Evolutionary conservation across 2,329 filamentous ascomycete genomes (phyloP).

Genomic region (Colletotrichum tamarilloi): DNA sequence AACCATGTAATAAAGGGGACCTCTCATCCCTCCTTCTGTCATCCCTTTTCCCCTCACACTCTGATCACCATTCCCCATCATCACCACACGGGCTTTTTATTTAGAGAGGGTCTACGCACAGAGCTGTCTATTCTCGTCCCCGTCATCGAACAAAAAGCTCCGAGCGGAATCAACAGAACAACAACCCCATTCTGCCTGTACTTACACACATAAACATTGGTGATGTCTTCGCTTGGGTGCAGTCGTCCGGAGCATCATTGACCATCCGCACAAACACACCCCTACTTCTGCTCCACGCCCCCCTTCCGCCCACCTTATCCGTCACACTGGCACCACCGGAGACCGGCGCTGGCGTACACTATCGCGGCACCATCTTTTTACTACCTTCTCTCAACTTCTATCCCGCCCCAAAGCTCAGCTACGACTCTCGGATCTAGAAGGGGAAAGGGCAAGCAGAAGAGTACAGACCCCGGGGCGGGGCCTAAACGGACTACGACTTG

Average conservation of each 20-base stretch:
- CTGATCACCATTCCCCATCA: not conserved
- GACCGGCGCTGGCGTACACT: constrained; percentile 22
- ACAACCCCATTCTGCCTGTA: not conserved
- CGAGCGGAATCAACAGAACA: not conserved
- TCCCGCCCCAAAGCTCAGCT: not conserved
- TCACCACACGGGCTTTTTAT: constrained; percentile 5
- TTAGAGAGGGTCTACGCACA: not conserved
- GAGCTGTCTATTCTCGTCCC: not conserved
- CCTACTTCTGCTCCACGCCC: not conserved
- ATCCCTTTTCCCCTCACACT: not conserved
- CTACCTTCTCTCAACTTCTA: not conserved
- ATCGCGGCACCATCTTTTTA: constrained; percentile 12
- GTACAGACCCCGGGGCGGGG: not conserved
- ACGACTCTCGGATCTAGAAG: not conserved
- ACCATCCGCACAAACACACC: not conserved
- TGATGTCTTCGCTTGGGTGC: constrained; percentile 11
- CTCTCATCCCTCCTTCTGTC: constrained; percentile 1
- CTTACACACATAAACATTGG: not conserved
- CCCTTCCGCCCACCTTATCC: constrained; percentile 2
- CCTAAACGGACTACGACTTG: not conserved
- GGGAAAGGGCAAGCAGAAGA: not conserved
- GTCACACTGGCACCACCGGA: constrained; percentile 8
- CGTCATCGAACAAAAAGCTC: not conserved
- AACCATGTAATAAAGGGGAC: constrained; percentile 17
- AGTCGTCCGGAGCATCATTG: constrained; percentile 19